A percentile compares a stretch with the other conserved stretches of the same genome.
phyloP scores from a whole-genome alignment of 1,284 basidiomycete species.

The Cutaneotrichosporon cutaneum region DNA sequence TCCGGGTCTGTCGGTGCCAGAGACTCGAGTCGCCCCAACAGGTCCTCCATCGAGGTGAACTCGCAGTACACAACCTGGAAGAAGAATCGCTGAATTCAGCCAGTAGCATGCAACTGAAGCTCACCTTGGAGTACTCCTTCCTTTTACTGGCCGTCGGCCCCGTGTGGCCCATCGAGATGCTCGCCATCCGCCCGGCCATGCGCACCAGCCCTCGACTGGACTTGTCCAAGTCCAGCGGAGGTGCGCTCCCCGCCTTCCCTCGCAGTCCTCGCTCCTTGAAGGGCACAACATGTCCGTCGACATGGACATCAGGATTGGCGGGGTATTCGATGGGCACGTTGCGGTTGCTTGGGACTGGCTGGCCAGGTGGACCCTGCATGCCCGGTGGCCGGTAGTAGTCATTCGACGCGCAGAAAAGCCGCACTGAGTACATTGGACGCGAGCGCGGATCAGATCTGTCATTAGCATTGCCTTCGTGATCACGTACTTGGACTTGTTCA shows the following conservation, averaged over 20 bases:
- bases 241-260: slow-evolving; percentile 94
- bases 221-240: slow-evolving; percentile 78
- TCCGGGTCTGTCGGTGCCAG: slow-evolving; percentile 32
- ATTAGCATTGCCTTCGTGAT: neutral
- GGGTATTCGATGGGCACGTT: slow-evolving; percentile 79
- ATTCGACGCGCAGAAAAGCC: slow-evolving; percentile 89
- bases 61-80: slow-evolving; percentile 80
- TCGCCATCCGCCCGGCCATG: slow-evolving; percentile 59
- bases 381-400: slow-evolving; percentile 64
- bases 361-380: slow-evolving; percentile 46
- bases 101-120: neutral
- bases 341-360: slow-evolving; percentile 31
- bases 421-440: slow-evolving; percentile 55
- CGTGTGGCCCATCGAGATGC: slow-evolving; percentile 82
- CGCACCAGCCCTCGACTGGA: slow-evolving; percentile 55
- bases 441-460: slow-evolving; percentile 31
- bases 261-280: slow-evolving; percentile 88
- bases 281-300: slow-evolving; percentile 68
- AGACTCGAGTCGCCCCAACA: slow-evolving; percentile 55
- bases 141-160: slow-evolving; percentile 58
- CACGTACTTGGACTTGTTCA: slow-evolving; percentile 39
- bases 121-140: slow-evolving; percentile 48
- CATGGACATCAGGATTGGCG: slow-evolving; percentile 81
- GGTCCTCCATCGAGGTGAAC: slow-evolving; percentile 65
- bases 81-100: slow-evolving; percentile 69